Conservation (phyloP, 176 grass and related monocot species). For the Poa pratensis region DNA sequence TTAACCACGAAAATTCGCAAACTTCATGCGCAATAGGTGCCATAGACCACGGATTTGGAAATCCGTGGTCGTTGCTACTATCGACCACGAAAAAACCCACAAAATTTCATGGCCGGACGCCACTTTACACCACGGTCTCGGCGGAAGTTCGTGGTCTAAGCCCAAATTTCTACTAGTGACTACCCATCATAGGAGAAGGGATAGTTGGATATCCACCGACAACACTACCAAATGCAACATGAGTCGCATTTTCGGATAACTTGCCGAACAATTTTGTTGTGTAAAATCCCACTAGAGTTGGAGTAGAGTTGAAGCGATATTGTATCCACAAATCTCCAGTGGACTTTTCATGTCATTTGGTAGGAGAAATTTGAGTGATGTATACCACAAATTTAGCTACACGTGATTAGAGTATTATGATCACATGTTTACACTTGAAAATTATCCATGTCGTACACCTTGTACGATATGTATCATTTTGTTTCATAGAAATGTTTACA, state of each 20-base stretch:
- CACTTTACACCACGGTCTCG: too few relatives aligned
- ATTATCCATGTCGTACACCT: not conserved
- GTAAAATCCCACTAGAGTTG: not conserved
- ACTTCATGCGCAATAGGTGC: too few relatives aligned
- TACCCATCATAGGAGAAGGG: constrained; percentile 13
- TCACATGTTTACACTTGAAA: not conserved
- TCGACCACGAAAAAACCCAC: too few relatives aligned
- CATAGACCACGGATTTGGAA: too few relatives aligned
- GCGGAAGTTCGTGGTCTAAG: too few relatives aligned
- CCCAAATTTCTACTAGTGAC: too few relatives aligned
- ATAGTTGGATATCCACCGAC: not conserved
- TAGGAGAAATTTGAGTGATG: constrained; percentile 9
- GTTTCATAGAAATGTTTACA: not conserved
- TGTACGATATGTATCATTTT: not conserved
- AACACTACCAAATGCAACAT: not conserved
- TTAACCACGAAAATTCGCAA: too few relatives aligned
- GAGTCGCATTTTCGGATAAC: not conserved
- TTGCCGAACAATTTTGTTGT: not conserved
- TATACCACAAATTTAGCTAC: not conserved
- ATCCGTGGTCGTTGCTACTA: too few relatives aligned
- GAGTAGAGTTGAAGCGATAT: not conserved
- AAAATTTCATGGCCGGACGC: too few relatives aligned
- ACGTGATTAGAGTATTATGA: not conserved
- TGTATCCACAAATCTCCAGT: constrained; percentile 10
- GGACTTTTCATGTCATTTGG: not conserved